Percentiles rank a stretch among this genome's conserved stretches.
Evolutionary conservation across 352 stramenopile species (phyloP).

Genomic region (Globisporangium spinosum): DNA sequence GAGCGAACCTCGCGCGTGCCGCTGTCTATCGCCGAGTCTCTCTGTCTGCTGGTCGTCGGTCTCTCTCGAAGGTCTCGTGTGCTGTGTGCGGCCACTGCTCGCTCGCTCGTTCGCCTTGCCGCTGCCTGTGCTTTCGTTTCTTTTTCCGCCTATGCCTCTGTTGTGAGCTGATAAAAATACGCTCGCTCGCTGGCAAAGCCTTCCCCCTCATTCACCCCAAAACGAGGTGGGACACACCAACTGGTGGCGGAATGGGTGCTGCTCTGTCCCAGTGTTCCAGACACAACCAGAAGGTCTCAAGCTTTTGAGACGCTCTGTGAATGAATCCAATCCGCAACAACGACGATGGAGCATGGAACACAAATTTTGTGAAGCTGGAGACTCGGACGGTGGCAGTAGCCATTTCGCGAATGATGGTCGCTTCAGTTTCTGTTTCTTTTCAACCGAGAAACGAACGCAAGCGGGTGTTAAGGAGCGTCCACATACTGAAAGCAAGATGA

Average conservation of each 20-base stretch:
- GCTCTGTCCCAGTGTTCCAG: not conserved
- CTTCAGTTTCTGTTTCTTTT: conserved; percentile 11
- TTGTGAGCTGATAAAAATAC: conserved; percentile 8
- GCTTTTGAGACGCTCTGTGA: not conserved
- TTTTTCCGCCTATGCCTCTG: conserved; percentile 8
- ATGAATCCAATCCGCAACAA: not conserved
- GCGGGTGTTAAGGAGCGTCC: not conserved
- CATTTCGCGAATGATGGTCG: conserved; percentile 6
- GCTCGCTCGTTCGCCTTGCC: not conserved
- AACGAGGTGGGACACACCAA: not conserved
- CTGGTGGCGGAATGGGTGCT: not conserved
- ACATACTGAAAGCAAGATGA: not conserved
- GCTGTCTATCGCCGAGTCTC: not conserved
- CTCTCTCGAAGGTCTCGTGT: not conserved
- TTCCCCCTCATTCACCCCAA: not conserved
- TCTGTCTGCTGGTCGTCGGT: not conserved
- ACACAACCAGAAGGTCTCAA: not conserved
- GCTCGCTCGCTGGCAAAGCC: not conserved
- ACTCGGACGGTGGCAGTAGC: not conserved
- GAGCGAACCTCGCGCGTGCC: not conserved
- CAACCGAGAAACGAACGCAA: not conserved
- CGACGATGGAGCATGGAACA: not conserved
- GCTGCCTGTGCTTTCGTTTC: conserved; percentile 4
- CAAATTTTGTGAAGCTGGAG: conserved; percentile 1
- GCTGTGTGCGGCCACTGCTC: too few species aligned